phyloP scores from a whole-genome alignment of 1,139 yeast species.

The Hemisphaericaspora lyxosophila region DNA sequence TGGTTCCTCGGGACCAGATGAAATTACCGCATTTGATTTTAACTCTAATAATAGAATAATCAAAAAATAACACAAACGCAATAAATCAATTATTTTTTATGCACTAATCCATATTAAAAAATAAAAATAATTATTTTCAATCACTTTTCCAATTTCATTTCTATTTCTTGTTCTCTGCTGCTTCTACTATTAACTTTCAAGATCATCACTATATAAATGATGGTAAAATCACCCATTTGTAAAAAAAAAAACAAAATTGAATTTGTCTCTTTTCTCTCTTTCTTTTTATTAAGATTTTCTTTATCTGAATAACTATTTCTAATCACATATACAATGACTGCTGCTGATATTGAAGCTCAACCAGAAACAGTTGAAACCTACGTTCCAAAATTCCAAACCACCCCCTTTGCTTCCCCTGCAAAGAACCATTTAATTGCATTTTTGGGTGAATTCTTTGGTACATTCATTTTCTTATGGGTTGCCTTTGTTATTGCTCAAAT shows the following conservation, averaged over 20 bases:
- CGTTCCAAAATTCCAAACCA: constrained; percentile 25
- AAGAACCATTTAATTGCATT: constrained; percentile 37
- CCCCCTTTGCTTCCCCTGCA: constrained; percentile 21
- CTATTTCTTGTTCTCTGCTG: not conserved
- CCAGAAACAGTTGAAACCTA: constrained; percentile 25
- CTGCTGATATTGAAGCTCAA: constrained; percentile 32
- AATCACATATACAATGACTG: constrained; percentile 10
- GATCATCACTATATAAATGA: constrained; percentile 1
- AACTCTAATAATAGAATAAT: constrained; percentile 5
- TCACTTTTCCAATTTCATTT: not conserved
- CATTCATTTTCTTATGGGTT: constrained; percentile 78
- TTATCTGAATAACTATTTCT: not conserved
- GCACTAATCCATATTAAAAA: not conserved
- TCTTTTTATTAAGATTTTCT: not conserved
- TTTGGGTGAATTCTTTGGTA: constrained; percentile 74
- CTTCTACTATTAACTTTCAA: no score
- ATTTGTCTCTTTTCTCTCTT: not conserved
- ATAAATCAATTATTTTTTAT: not conserved
- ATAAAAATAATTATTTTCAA: not conserved
- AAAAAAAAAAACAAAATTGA: no score
- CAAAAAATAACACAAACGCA: no score
- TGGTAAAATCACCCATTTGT: not conserved
- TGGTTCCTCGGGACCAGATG: no score
- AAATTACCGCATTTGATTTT: not conserved
- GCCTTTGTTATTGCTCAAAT: constrained; percentile 84